These are phyloP conservation scores for Penicillium brevicompactum DNA, from an alignment of 2,329 filamentous ascomycete genomes.

Conservation along the genomic window DNA sequence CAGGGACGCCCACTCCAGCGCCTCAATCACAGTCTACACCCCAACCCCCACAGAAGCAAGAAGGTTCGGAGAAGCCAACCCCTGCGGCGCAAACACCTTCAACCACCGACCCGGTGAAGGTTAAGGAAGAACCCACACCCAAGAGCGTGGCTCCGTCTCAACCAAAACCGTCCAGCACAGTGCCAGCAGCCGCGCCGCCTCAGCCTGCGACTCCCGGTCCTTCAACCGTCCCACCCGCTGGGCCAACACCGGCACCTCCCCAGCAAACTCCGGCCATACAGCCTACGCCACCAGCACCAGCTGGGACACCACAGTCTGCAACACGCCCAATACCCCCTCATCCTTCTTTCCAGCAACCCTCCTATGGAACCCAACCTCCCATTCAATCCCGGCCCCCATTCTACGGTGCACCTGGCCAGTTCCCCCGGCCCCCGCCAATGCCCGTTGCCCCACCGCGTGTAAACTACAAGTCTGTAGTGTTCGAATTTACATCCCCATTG, in stretches of 20 bases:
- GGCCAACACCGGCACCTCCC: conserved; percentile 15
- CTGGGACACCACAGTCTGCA: conserved; percentile 21
- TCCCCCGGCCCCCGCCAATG: conserved; percentile 7
- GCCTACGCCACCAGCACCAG: conserved; percentile 25
- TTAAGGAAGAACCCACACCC: conserved; percentile 34
- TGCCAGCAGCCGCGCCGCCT: conserved; percentile 12
- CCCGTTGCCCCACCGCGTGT: conserved; percentile 38
- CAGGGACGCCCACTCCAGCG: conserved; percentile 12
- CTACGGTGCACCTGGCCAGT: conserved; percentile 31
- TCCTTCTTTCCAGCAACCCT: conserved; percentile 33
- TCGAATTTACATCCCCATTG: conserved; percentile 49
- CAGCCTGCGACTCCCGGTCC: conserved; percentile 11
- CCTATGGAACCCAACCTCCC: conserved; percentile 34
- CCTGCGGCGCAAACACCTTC: conserved; percentile 20
- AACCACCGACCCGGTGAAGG: conserved; percentile 15
- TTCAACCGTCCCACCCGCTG: conserved; percentile 10
- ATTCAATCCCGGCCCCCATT: conserved; percentile 41
- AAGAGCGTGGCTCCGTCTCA: conserved; percentile 9
- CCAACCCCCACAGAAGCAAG: conserved; percentile 32
- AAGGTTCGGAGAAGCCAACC: conserved; percentile 18
- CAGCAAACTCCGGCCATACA: conserved; percentile 27
- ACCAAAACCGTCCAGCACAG: conserved; percentile 7
- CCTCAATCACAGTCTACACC: conserved; percentile 13
- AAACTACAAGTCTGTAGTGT: conserved; percentile 50
- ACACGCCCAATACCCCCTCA: conserved; percentile 32